Percentiles rank a stretch among this genome's conserved stretches.
Conservation (phyloP, 2,329 filamentous ascomycete genomes). For the Domatiomyces globalis region DNA sequence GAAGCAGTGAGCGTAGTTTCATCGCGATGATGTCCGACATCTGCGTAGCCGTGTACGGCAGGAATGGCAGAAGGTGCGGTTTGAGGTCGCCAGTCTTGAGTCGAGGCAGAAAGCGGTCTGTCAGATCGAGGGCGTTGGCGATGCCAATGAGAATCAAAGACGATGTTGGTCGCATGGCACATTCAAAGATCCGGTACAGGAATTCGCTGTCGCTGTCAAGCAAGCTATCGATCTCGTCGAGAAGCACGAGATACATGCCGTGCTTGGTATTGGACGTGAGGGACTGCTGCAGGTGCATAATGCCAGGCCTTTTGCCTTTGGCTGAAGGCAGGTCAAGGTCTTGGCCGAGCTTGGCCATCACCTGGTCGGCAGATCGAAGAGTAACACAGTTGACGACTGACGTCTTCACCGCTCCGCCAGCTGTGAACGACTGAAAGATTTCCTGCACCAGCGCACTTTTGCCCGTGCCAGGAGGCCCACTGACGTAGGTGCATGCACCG, state of each 20-base stretch:
- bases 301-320: conserved; percentile 46
- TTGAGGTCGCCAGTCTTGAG: conserved; percentile 87
- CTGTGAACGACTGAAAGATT: conserved; percentile 49
- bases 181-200: conserved; percentile 89
- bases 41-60: conserved; percentile 78
- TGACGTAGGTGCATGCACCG: conserved; percentile 82
- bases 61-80: conserved; percentile 75
- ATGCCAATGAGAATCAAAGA: conserved; percentile 77
- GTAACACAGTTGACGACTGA: conserved; percentile 95
- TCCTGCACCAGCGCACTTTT: conserved; percentile 90
- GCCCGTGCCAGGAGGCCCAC: conserved; percentile 86
- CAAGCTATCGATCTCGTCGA: conserved; percentile 93
- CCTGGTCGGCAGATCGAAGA: conserved; percentile 71
- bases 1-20: conserved; percentile 62
- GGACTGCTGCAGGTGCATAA: conserved; percentile 43
- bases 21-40: conserved; percentile 76
- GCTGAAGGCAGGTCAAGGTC: conserved; percentile 46
- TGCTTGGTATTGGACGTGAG: conserved; percentile 49
- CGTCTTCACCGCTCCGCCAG: conserved; percentile 43
- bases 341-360: conserved; percentile 66
- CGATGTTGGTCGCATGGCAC: conserved; percentile 73
- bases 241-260: conserved; percentile 60
- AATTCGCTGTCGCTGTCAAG: conserved; percentile 78
- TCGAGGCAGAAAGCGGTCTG: conserved; percentile 83
- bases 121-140: conserved; percentile 89